A percentile compares a stretch with the other conserved stretches of the same genome.
Evolutionary conservation across 805 yeast species (phyloP).

Genomic region (Ogataea nakhonphanomensis): DNA sequence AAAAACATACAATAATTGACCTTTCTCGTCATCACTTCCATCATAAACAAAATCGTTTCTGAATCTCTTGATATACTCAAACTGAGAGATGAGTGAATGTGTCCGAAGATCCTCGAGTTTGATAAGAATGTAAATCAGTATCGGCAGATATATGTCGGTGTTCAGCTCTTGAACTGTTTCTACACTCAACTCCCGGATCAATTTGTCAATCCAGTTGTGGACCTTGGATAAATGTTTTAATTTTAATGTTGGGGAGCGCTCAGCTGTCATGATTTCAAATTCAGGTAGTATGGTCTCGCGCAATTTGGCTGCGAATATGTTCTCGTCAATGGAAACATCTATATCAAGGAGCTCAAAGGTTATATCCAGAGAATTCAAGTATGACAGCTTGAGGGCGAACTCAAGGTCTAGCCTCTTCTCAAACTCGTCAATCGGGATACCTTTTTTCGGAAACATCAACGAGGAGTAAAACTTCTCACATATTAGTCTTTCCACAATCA

Average conservation of each 20-base stretch:
- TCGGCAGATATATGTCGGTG: slow-evolving; percentile 35
- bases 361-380: slow-evolving; percentile 25
- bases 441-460: slow-evolving; percentile 33
- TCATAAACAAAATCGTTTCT: slow-evolving; percentile 30
- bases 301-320: slow-evolving; percentile 20
- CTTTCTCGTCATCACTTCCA: slow-evolving; percentile 28
- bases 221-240: slow-evolving; percentile 30
- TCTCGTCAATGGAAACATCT: slow-evolving; percentile 27
- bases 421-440: slow-evolving; percentile 29
- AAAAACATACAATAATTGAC: slow-evolving; percentile 33
- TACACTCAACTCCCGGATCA: slow-evolving; percentile 21
- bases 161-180: slow-evolving; percentile 20
- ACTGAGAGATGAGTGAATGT: slow-evolving; percentile 30
- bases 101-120: slow-evolving; percentile 29
- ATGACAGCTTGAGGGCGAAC: slow-evolving; percentile 28
- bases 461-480: slow-evolving; percentile 34
- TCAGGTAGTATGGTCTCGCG: slow-evolving; percentile 27
- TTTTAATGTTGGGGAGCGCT: slow-evolving; percentile 34
- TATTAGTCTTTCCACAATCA: slow-evolving; percentile 30
- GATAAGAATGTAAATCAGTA: slow-evolving; percentile 33
- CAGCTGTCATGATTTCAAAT: slow-evolving; percentile 32
- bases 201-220: slow-evolving; percentile 28
- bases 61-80: slow-evolving; percentile 34
- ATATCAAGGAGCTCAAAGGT: slow-evolving; percentile 29
- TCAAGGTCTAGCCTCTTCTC: slow-evolving; percentile 26